Base-by-base conservation (phyloP, 2,329 filamentous ascomycete species). In the Thermoascus crustaceus region DNA sequence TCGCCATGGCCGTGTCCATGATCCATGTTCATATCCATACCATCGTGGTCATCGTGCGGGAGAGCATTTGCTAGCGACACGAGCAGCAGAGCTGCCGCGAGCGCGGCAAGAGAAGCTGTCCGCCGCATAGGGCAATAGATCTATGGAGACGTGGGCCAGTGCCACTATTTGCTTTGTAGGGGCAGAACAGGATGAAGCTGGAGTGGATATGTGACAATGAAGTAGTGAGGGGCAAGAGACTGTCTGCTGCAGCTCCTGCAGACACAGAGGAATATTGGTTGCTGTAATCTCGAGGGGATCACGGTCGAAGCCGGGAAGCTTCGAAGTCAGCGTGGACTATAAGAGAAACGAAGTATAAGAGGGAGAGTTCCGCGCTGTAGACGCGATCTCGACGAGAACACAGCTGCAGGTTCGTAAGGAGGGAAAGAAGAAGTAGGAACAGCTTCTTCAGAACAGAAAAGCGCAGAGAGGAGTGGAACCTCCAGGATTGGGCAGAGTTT, bases 11-110 rank as follows among this genome's bases (percentile, higher is more conserved):
- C 40, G 32, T 14, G 40, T 34, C 33, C 33, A 37, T 32, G 25
- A 30, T 34, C 44, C 53, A 55, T 58, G 35, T 45, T 42, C 44
- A 49, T 49, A 18, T 39, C 20, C 43, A 37, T 47, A 18, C 39
- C 48, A 50, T 52, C 52, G 31, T 57, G 53, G 31, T 56, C 53
- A 22, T 53, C 53, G 37, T 63, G 60, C 6, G 60, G 48, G 27
- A 57, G 35, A 14, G 51, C 58, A 35, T 47, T 55, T 24, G 49
- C 53, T 21, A 54, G 39, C 7, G 52, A 47, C 19, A 47, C 50
- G 22, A 63, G 35, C n/a, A 59, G 37, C 14, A 52, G 43, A 14
- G 47, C 39, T 30, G 50, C 54, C 40, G 46, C 52, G 11, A 57
- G 41, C 20, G 55, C 50, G 44, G 46, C 46, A 30, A 14, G 11